phyloP scores from a whole-genome alignment of 345 rosid species.

The Reutealis trisperma region DNA sequence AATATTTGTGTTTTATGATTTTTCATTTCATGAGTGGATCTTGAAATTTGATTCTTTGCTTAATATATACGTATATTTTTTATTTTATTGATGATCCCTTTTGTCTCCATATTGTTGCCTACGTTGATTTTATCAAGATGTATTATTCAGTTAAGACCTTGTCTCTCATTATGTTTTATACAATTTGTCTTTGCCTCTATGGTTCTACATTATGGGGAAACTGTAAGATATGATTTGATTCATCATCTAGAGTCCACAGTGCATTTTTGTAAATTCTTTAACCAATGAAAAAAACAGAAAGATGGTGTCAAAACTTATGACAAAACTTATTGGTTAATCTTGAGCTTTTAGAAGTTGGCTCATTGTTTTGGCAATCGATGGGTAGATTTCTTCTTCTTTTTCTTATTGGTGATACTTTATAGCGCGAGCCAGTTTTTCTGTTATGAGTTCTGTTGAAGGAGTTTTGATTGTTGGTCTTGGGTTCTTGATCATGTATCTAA shows the following conservation, averaged over 20 bases:
- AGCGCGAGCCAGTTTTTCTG: not conserved
- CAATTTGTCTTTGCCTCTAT: conserved; percentile 2
- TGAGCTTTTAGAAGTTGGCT: not conserved
- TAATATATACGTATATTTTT: not conserved
- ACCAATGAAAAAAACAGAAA: not conserved
- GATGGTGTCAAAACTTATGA: not conserved
- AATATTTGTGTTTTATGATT: conserved; percentile 10
- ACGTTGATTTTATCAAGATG: conserved; percentile 8
- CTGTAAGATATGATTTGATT: not conserved
- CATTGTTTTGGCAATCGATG: not conserved
- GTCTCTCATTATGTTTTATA: conserved; percentile 23
- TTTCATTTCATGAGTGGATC: conserved; percentile 26
- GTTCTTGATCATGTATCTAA: not conserved
- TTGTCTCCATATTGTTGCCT: conserved; percentile 11
- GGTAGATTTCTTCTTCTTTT: not conserved
- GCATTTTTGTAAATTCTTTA: not conserved
- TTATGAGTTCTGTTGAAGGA: not conserved
- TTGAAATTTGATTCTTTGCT: conserved; percentile 18
- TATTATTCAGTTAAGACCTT: conserved; percentile 9
- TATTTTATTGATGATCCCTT: conserved; percentile 8
- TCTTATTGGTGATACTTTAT: not conserved
- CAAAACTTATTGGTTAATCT: not conserved
- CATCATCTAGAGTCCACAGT: not conserved
- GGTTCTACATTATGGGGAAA: not conserved
- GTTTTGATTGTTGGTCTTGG: not conserved